Evolutionary conservation across 495 filamentous ascomycete species (phyloP), one percentile per base, ranked within the genome.

Genomic region (Aspergillus heteromorphus): DNA sequence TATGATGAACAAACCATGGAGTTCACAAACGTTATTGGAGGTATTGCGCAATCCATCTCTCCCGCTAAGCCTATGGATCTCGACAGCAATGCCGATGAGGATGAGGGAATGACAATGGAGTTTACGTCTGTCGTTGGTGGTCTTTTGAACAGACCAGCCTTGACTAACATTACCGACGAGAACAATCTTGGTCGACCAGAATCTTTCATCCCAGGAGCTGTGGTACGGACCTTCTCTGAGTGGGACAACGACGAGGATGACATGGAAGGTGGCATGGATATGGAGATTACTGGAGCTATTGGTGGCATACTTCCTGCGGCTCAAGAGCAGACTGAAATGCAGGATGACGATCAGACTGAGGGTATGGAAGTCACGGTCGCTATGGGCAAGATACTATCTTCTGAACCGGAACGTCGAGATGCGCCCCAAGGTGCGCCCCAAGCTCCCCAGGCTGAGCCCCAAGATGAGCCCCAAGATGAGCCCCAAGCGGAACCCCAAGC

Each of bases 51-150:
- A 38, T 52, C 66, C 21, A 40, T 54, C 17, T 70, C 72, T 19
- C 66, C 72, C n/a, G 67, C 65, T 20, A 66, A 69, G 27, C 73
- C 68, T 29, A 64, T 65, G 47, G 69, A 67, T 51, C 48, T 66
- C 43, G 54, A 67, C 48, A 68, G 73, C 57, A 61, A 71, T 27
- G 64, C 45, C 7, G 73, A 86, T 48, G 85, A 89, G 38, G 76
- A 82, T 40, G 83, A 86, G 64, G 87, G 86, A 48, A 80, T 92
- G 76, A 87, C 87, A 2, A 91, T 91, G 87, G 89, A 91, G 54
- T 79, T 92, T 48, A 95, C 88, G 0, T 81, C 83, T 34, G 85
- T 83, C 0, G 71, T 92, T 52, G 88, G 88, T 7, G 83, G 82
- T 47, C 74, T 91, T 25, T 59, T 87, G 29, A 71, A 69, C 10